phyloP scores from a whole-genome alignment of 371 early-diverging fungal genomes.

The Apophysomyces elegans region DNA sequence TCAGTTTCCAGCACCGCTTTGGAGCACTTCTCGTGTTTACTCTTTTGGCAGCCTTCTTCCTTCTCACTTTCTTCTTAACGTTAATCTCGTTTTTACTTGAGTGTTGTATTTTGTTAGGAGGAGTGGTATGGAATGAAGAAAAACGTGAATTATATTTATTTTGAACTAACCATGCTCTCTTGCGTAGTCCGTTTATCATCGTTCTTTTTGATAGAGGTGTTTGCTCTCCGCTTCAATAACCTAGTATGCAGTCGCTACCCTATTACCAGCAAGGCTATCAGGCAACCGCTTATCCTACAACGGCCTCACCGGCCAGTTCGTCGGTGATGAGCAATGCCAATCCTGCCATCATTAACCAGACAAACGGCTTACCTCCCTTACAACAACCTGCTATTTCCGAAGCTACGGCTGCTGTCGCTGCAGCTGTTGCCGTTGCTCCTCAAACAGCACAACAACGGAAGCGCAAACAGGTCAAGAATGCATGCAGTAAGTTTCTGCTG shows the following conservation, averaged over 20 bases:
- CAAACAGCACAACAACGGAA: conserved; percentile 24
- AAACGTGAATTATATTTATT: conserved; percentile 5
- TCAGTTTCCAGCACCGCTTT: conserved; percentile 22
- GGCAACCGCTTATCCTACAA: conserved; percentile 21
- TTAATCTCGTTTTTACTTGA: conserved; percentile 6
- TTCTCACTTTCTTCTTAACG: conserved; percentile 1
- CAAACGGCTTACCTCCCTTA: conserved; percentile 4
- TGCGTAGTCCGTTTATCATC: not conserved
- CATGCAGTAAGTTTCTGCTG: conserved; percentile 48
- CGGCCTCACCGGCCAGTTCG: conserved; percentile 22
- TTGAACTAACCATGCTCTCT: not conserved
- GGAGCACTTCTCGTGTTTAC: conserved; percentile 12
- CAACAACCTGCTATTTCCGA: conserved; percentile 6
- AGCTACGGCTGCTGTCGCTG: conserved; percentile 10
- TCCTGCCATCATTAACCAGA: conserved; percentile 17
- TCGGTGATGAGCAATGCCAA: conserved; percentile 25
- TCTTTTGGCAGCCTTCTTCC: conserved; percentile 15
- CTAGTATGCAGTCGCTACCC: conserved; percentile 27
- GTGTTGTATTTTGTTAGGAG: not conserved
- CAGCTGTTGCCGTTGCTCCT: conserved; percentile 10
- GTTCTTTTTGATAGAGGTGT: conserved; percentile 15
- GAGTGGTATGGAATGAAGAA: conserved; percentile 7
- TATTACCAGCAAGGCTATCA: conserved; percentile 34
- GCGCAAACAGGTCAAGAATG: conserved; percentile 56
- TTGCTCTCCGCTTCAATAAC: conserved; percentile 32